Percentiles rank a stretch among this genome's conserved stretches.
Conservation (phyloP, 805 yeast species). For the Candida tallmaniae region DNA sequence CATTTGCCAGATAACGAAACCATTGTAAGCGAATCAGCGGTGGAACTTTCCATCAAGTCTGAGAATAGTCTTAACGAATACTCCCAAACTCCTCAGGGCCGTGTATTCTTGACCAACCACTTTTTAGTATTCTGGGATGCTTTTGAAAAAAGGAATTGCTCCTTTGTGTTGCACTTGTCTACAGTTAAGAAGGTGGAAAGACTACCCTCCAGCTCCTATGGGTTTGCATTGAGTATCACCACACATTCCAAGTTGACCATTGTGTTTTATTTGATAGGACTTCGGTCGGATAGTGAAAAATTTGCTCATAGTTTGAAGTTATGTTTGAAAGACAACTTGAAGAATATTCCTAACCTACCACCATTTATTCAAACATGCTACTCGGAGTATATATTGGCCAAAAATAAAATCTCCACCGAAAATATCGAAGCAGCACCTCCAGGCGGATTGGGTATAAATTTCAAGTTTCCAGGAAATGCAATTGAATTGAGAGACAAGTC, state of each 20-base stretch:
- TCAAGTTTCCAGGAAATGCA: slow-evolving; percentile 88
- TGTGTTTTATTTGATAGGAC: slow-evolving; percentile 71
- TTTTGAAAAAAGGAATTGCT: slow-evolving; percentile 63
- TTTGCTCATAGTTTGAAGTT: slow-evolving; percentile 69
- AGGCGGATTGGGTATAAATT: slow-evolving; percentile 84
- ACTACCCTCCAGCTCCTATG: slow-evolving; percentile 68
- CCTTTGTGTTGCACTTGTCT: slow-evolving; percentile 67
- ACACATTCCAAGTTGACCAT: slow-evolving; percentile 63
- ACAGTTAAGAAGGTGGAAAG: slow-evolving; percentile 83
- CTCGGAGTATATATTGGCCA: slow-evolving; percentile 75
- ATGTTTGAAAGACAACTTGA: slow-evolving; percentile 57
- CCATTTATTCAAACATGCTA: slow-evolving; percentile 69
- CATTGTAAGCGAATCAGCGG: slow-evolving; percentile 61
- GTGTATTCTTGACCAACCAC: slow-evolving; percentile 65
- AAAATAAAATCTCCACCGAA: slow-evolving; percentile 45
- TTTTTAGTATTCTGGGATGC: slow-evolving; percentile 72
- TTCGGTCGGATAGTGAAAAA: slow-evolving; percentile 71
- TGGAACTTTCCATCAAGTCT: slow-evolving; percentile 44
- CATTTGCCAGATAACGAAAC: slow-evolving; percentile 68
- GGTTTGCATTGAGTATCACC: slow-evolving; percentile 70
- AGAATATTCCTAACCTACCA: slow-evolving; percentile 55
- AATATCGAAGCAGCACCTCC: slow-evolving; percentile 51
- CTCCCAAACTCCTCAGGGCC: slow-evolving; percentile 48
- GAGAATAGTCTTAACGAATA: slow-evolving; percentile 9
- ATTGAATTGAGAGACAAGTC: slow-evolving; percentile 71